Evolutionary conservation across 2,329 filamentous ascomycete species (phyloP), one percentile per base, ranked within the genome.

Genomic region (Phyllosticta citribraziliensis): DNA sequence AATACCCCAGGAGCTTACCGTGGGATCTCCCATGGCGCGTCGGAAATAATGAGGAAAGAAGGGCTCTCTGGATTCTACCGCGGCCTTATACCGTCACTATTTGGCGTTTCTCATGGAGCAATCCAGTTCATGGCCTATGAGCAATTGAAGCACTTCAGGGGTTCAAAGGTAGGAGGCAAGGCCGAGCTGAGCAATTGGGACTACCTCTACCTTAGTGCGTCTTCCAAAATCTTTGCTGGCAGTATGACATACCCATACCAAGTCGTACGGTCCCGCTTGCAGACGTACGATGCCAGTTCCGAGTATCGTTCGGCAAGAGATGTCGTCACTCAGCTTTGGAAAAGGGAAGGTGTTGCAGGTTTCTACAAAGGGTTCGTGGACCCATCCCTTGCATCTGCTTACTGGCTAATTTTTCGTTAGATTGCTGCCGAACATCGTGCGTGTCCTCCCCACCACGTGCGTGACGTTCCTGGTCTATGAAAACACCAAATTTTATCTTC

Each of bases 111-210:
- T 63, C 94, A 99, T 73, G 93, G 93, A 51, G 92, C 93, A 2
- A 87, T 99, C 25, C 94, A 97, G 74, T 99, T 99, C 73, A 90
- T 91, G 75, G 90, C 94, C 20, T 99, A 99, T 74, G 94, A 99
- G 72, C 79, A 82, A 65, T 75, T 88, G 66, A 88, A 88, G 71
- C 78, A 79, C 58, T 85, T 87, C 66, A 78, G 88, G 63, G 76
- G 80, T 1, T 66, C 67, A 19, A 65, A 67, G 51, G 65, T 73
- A 5, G 69, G 69, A 1, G 69, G 65, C 33, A 69, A 67, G 64
- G 25, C 55, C 14, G 67, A 52, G 63, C 78, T 94, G 63, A 82
- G 80, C 57, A 91, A 89, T 69, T 78, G 87, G 69, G 89, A 93
- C 63, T 95, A 89, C 47, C 77, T 97, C n/a, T 79, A 85, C 30